Evolutionary conservation across 1,284 basidiomycete genomes (phyloP).

Genomic region (Boletellus sp.): DNA sequence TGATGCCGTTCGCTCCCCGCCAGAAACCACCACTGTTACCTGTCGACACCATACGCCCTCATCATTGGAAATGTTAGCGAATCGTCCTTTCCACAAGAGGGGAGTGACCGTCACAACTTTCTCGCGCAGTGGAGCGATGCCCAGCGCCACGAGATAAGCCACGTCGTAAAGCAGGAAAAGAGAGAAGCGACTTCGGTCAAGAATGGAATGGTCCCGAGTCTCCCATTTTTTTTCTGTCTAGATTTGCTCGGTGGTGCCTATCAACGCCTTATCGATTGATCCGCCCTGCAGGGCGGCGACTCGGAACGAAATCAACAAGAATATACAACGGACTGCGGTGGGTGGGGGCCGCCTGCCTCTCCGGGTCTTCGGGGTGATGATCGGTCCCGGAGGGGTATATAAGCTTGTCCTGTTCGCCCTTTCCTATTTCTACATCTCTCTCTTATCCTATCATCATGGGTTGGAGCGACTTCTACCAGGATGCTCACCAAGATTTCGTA

Average conservation of each 20-base stretch:
- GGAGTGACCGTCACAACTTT: background rate
- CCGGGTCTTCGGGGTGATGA: slow-evolving; percentile 12
- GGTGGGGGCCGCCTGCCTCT: slow-evolving; percentile 6
- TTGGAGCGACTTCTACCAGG: background rate
- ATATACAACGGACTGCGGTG: slow-evolving; percentile 9
- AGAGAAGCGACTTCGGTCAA: background rate
- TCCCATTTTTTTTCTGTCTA: background rate
- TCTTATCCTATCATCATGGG: slow-evolving; percentile 11
- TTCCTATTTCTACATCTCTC: background rate
- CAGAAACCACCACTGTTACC: background rate
- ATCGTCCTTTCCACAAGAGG: background rate
- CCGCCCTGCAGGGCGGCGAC: slow-evolving; percentile 4
- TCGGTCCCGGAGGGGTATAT: slow-evolving; percentile 14
- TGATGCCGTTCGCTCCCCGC: background rate
- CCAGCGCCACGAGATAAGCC: background rate
- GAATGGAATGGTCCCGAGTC: slow-evolving; percentile 2
- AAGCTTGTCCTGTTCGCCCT: slow-evolving; percentile 1
- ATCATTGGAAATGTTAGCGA: background rate
- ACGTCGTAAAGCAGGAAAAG: background rate
- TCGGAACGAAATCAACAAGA: slow-evolving; percentile 12
- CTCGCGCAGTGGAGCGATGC: background rate
- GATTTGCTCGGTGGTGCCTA: slow-evolving; percentile 12
- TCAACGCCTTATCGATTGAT: slow-evolving; percentile 23
- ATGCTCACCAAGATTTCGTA: slow-evolving; percentile 2
- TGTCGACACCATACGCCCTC: background rate